These are phyloP conservation scores for Cutaneotrichosporon cutaneum DNA, from an alignment of 1,284 basidiomycete species.

Conservation along the genomic window DNA sequence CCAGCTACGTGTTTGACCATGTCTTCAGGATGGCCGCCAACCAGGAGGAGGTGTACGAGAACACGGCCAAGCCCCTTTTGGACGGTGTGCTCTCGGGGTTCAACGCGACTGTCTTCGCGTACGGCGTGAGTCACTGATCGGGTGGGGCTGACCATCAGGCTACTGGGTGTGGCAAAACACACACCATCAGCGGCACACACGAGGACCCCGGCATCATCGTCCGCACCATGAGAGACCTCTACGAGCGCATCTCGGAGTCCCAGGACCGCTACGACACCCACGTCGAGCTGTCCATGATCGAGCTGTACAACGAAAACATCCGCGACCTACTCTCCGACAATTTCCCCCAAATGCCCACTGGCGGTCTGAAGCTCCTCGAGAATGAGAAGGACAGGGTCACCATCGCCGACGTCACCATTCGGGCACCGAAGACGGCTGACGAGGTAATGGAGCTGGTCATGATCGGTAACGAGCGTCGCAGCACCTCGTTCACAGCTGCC, in stretches of 20 bases:
- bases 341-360: conserved; percentile 62
- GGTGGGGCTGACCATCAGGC: conserved; percentile 67
- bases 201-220: conserved; percentile 88
- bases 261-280: conserved; percentile 77
- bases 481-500: conserved; percentile 87
- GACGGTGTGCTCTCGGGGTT: conserved; percentile 84
- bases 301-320: conserved; percentile 98
- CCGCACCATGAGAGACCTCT: conserved; percentile 93
- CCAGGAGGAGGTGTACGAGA: conserved; percentile 81
- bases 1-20: conserved; percentile 87
- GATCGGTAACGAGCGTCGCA: conserved; percentile 78
- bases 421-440: conserved; percentile 73
- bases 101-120: conserved; percentile 95
- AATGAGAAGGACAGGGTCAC: conserved; percentile 77
- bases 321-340: conserved; percentile 82
- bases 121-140: conserved; percentile 70
- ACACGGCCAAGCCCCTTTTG: conserved; percentile 78
- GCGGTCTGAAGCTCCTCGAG: conserved; percentile 87
- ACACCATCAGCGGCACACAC: conserved; percentile 90
- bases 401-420: conserved; percentile 77
- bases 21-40: conserved; percentile 77
- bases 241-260: conserved; percentile 80
- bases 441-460: conserved; percentile 91
- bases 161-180: conserved; percentile 96
- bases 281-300: conserved; percentile 87